phyloP scores from a whole-genome alignment of 2,329 filamentous ascomycete genomes.

The Aspergillus fischeri region DNA sequence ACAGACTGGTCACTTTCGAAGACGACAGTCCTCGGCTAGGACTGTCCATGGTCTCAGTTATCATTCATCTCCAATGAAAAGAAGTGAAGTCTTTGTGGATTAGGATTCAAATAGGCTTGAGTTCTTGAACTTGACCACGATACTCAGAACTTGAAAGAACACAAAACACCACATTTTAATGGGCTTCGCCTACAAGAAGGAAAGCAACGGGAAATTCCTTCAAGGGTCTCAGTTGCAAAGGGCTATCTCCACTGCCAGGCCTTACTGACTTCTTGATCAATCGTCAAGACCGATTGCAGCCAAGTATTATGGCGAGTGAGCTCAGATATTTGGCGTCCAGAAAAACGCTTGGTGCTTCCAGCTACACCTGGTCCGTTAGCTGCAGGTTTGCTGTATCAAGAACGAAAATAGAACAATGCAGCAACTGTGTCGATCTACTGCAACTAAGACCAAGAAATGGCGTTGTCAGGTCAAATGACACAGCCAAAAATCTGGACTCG shows the following conservation, averaged over 20 bases:
- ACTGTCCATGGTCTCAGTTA: not conserved
- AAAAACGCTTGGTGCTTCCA: no score
- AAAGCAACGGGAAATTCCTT: not conserved
- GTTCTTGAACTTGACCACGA: not conserved
- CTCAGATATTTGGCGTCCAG: no score
- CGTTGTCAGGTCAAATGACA: not conserved
- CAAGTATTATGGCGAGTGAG: no score
- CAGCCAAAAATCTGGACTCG: slow-evolving; percentile 35
- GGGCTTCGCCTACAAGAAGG: not conserved
- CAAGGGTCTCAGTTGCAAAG: no score
- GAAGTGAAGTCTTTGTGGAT: not conserved
- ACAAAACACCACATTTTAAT: not conserved
- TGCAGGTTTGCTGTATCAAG: no score
- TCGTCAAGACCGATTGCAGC: no score
- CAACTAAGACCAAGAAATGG: not conserved
- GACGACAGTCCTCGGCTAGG: not conserved
- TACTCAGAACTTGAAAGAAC: not conserved
- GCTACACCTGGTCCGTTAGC: no score
- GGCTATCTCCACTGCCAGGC: no score
- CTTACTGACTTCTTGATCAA: no score
- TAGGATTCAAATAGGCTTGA: not conserved
- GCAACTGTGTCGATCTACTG: not conserved
- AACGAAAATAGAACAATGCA: no score
- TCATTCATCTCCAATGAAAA: not conserved
- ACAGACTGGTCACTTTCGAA: not conserved